phyloP scores from a whole-genome alignment of 805 yeast species.

The Metschnikowia arizonensis region DNA sequence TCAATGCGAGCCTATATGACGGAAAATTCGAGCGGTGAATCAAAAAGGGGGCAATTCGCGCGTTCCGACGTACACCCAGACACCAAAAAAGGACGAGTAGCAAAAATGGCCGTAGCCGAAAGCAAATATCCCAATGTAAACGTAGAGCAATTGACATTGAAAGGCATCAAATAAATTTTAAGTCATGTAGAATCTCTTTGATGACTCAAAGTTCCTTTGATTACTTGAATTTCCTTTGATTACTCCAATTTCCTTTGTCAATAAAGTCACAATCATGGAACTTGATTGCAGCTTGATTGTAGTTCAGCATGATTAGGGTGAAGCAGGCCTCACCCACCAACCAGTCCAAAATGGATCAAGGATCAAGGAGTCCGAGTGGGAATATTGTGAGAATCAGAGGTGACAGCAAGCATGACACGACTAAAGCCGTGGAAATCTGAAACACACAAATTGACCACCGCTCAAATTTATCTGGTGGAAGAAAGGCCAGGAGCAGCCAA shows the following conservation, averaged over 20 bases:
- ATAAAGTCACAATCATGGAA: no score
- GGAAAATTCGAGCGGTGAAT: neutral
- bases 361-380: neutral
- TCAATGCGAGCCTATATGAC: constrained; percentile 1
- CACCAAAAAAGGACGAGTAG: constrained; percentile 1
- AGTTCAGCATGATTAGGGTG: neutral
- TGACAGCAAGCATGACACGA: neutral
- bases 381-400: neutral
- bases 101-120: neutral
- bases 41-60: constrained; percentile 4
- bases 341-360: neutral
- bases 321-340: neutral
- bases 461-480: neutral
- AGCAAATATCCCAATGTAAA: neutral
- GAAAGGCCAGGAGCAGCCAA: neutral
- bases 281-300: neutral
- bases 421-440: neutral
- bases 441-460: neutral
- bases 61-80: constrained; percentile 3
- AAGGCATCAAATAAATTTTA: neutral
- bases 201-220: neutral
- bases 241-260: no score
- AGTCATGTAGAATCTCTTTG: neutral
- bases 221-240: neutral
- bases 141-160: neutral